Conservation (phyloP, 345 rosid species). For the Populus ilicifolia region DNA sequence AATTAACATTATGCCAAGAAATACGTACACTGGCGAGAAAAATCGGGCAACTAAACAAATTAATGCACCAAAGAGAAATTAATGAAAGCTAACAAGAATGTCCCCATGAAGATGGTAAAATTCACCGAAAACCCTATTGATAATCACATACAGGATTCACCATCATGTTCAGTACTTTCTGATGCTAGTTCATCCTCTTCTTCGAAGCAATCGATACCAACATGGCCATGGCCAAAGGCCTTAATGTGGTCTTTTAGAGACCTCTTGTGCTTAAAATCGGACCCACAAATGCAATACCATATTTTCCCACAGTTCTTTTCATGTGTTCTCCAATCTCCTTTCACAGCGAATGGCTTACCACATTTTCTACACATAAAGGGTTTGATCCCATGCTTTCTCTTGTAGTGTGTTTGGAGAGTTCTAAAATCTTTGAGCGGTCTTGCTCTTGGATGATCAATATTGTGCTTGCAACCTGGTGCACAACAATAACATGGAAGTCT, state of each 20-base stretch:
- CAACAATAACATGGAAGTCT: slow-evolving; percentile 78
- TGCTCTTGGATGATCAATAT: slow-evolving; percentile 72
- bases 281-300: slow-evolving; percentile 76
- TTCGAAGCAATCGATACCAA: slow-evolving; percentile 36
- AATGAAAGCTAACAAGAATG: not conserved
- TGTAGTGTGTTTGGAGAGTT: slow-evolving; percentile 86
- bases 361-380: slow-evolving; percentile 74
- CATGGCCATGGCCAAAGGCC: slow-evolving; percentile 78
- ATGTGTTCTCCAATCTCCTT: slow-evolving; percentile 85
- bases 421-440: slow-evolving; percentile 75
- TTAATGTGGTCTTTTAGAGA: slow-evolving; percentile 71
- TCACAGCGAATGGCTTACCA: slow-evolving; percentile 67
- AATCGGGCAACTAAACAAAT: not conserved
- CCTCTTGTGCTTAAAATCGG: slow-evolving; percentile 78
- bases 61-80: not conserved
- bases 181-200: slow-evolving; percentile 61
- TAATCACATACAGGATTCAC: not conserved
- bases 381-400: slow-evolving; percentile 69
- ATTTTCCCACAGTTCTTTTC: slow-evolving; percentile 83
- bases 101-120: not conserved
- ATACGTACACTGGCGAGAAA: not conserved
- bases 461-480: slow-evolving; percentile 63
- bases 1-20: not conserved
- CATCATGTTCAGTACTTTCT: slow-evolving; percentile 42
- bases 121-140: not conserved